These are phyloP conservation scores for Hypoxylon sp. DNA, from an alignment of 2,329 filamentous ascomycete genomes.

Conservation along the genomic window DNA sequence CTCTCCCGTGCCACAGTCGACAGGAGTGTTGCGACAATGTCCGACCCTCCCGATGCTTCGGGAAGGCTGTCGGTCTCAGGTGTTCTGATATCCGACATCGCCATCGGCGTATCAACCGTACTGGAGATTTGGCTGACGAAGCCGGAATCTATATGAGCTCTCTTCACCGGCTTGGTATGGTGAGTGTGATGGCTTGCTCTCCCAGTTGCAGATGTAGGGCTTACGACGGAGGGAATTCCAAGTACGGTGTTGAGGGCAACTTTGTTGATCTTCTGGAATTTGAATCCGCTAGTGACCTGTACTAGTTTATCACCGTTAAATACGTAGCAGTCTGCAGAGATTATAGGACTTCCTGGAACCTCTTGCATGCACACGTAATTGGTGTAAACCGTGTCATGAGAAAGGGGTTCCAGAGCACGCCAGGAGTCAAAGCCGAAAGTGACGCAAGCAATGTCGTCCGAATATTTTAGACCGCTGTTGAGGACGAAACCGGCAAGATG, in stretches of 20 bases:
- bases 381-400: neutral
- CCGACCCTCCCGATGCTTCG: neutral
- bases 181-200: neutral
- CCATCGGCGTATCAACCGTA: neutral
- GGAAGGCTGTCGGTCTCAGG: neutral
- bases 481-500: constrained; percentile 21
- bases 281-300: neutral
- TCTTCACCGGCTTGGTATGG: neutral
- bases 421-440: constrained; percentile 1
- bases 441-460: constrained; percentile 8
- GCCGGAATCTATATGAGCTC: neutral
- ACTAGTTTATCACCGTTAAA: constrained; percentile 1
- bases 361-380: constrained; percentile 1
- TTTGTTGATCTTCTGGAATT: constrained; percentile 2
- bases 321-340: neutral
- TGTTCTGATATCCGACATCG: neutral
- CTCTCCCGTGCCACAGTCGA: neutral
- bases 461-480: constrained; percentile 9
- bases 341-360: neutral
- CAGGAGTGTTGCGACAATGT: neutral
- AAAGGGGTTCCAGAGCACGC: neutral
- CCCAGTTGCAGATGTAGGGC: neutral
- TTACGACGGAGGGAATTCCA: neutral
- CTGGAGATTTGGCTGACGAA: neutral
- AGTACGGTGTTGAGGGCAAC: neutral